Base-by-base conservation (phyloP, 768 basidiomycete species). In the Mrakia blollopis region DNA sequence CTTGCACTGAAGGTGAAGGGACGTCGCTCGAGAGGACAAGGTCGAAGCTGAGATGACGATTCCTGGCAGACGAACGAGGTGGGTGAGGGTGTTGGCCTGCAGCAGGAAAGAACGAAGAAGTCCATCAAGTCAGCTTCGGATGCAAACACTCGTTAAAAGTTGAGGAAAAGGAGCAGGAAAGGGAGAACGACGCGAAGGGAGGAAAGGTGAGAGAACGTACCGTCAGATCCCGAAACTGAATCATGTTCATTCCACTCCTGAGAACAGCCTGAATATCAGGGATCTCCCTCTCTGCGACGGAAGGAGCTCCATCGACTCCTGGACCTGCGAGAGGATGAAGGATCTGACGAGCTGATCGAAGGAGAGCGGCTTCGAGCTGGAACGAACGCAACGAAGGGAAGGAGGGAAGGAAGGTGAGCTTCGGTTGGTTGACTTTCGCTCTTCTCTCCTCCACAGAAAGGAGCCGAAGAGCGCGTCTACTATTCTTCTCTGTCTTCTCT, bases 11-110 rank as follows among this genome's bases (percentile, higher is more conserved):
- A 99, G 87, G 80, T 92, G 91, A 7, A 99, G 87, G 79, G 91
- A 92, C 30, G 94, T 94, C 14, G 97, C 94, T 62, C 96, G 90
- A 2, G 96, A 92, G 0, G 94, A 92, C 30, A 98, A 88, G 25
- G 94, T 91, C 14, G 94, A 96, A 0, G 97, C 93, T 44, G 95
- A 95, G 82, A 98, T 98, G 82, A 98, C 94, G 81, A 99, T 99
- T 44, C 97, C 97, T 2, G 97, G 97, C 61, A 98, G 88, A 77
- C 97, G 92, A 52, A 99, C 95, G 61, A 99, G 90, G 82, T 92
- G 94, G 82, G 94, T 95, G 87, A 98, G 92, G 30, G 91, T 94
- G 80, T 94, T 89, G 14, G 97, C 86, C 86, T 87, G 79, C 5
- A 47, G 35, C 3, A 23, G 18, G 7, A 16, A 72, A 37, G 3